A percentile compares a stretch with the other conserved stretches of the same genome.
Evolutionary conservation across 768 basidiomycete genomes (phyloP).

Genomic region (Trametes gibbosa): DNA sequence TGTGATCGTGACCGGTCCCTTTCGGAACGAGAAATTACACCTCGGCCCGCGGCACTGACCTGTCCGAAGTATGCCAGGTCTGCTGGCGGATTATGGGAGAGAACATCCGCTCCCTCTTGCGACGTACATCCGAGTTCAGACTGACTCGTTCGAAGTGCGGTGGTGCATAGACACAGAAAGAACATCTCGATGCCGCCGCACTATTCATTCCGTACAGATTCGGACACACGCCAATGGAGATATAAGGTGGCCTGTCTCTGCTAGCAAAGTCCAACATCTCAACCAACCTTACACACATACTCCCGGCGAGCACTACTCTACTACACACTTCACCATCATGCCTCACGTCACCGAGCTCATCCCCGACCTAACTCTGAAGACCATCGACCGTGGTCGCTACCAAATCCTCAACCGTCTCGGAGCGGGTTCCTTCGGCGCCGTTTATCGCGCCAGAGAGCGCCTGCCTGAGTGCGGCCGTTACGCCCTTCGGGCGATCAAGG

Average conservation of each 20-base stretch:
- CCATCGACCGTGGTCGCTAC: constrained; percentile 77
- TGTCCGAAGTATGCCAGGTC: too few relatives aligned
- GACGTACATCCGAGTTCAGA: too few relatives aligned
- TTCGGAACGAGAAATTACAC: too few relatives aligned
- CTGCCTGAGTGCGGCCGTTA: not conserved
- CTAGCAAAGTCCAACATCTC: not conserved
- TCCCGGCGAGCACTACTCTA: constrained; percentile 6
- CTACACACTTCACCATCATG: constrained; percentile 6
- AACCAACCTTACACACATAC: not conserved
- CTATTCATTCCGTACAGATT: not conserved
- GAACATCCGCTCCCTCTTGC: too few relatives aligned
- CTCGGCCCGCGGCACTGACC: too few relatives aligned
- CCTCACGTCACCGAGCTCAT: constrained; percentile 1
- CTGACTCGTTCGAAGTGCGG: too few relatives aligned
- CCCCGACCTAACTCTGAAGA: constrained; percentile 17
- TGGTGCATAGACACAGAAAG: too few relatives aligned
- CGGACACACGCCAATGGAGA: not conserved
- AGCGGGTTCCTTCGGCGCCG: constrained; percentile 89
- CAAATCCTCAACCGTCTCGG: constrained; percentile 85
- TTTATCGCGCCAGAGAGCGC: constrained; percentile 77
- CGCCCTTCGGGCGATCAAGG: constrained; percentile 21
- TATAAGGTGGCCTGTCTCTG: not conserved
- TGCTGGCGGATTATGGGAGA: too few relatives aligned
- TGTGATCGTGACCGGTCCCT: too few relatives aligned
- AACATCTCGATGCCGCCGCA: too few relatives aligned